Conservation (phyloP, 371 early-diverging fungal species). For the Nosema muscidifuracis region DNA sequence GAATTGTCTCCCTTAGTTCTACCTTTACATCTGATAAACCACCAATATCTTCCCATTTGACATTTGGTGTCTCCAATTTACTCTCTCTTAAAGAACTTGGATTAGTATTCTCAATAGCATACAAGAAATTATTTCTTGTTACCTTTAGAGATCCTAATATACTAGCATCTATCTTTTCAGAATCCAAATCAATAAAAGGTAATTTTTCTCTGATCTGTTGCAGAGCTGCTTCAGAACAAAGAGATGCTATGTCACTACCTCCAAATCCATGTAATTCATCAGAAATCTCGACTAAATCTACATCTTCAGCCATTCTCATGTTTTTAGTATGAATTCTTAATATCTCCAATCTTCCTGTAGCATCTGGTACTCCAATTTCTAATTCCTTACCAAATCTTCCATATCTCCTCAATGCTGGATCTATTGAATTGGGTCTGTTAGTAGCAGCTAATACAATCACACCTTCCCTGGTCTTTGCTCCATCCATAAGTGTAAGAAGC, state of each 20-base stretch:
- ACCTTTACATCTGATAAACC: constrained; percentile 94
- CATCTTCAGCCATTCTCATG: constrained; percentile 84
- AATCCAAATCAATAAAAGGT: constrained; percentile 87
- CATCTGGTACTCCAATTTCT: constrained; percentile 98
- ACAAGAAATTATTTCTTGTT: constrained; percentile 93
- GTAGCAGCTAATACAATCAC: constrained; percentile 93
- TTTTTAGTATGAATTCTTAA: constrained; percentile 98
- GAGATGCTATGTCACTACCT: constrained; percentile 92
- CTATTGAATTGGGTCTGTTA: constrained; percentile 93
- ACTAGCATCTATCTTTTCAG: constrained; percentile 92
- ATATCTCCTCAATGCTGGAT: constrained; percentile 86
- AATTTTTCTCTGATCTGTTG: constrained; percentile 98
- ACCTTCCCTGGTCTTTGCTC: constrained; percentile 89
- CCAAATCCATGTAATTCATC: constrained; percentile 96
- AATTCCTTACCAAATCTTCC: constrained; percentile 98
- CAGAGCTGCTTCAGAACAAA: constrained; percentile 99
- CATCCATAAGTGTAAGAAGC: constrained; percentile 96
- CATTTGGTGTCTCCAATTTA: constrained; percentile 95
- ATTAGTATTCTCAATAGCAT: constrained; percentile 86
- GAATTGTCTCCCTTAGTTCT: constrained; percentile 97
- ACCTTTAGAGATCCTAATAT: constrained; percentile 90
- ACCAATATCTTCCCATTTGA: constrained; percentile 95
- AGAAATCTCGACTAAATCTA: constrained; percentile 92
- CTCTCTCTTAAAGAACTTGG: constrained; percentile 98
- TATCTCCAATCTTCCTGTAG: constrained; percentile 92